phyloP scores from a whole-genome alignment of 768 basidiomycete genomes.

The Rhizopogon sp. region DNA sequence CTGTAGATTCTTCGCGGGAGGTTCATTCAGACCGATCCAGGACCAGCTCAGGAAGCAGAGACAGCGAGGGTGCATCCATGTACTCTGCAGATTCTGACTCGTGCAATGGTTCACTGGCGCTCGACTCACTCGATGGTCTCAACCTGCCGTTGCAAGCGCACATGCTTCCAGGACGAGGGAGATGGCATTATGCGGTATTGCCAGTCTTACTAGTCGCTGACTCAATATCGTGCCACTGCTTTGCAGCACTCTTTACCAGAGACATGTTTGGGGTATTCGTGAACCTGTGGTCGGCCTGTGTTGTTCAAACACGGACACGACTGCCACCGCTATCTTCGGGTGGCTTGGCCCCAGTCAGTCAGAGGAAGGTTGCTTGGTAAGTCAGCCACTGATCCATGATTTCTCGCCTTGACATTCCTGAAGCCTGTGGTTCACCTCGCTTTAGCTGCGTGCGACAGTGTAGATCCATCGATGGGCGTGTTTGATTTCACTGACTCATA shows the following conservation, averaged over 20 bases:
- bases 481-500: background rate
- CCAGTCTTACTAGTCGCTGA: constrained; percentile 1
- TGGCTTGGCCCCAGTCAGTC: background rate
- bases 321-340: background rate
- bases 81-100: background rate
- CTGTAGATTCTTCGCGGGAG: too few species aligned
- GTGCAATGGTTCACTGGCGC: background rate
- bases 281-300: constrained; percentile 3
- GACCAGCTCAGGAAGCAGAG: background rate
- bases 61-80: background rate
- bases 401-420: background rate
- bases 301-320: background rate
- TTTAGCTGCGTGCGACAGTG: background rate
- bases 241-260: background rate
- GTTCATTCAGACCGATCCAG: background rate
- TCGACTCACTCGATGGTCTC: background rate
- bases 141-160: constrained; percentile 1
- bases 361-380: background rate
- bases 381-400: background rate
- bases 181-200: background rate
- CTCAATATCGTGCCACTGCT: background rate
- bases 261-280: background rate
- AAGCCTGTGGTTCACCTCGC: too few species aligned
- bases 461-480: background rate
- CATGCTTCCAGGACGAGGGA: background rate